A percentile compares a stretch with the other conserved stretches of the same genome.
phyloP scores from a whole-genome alignment of 2,329 filamentous ascomycete genomes.

The Fusarium multiceps region DNA sequence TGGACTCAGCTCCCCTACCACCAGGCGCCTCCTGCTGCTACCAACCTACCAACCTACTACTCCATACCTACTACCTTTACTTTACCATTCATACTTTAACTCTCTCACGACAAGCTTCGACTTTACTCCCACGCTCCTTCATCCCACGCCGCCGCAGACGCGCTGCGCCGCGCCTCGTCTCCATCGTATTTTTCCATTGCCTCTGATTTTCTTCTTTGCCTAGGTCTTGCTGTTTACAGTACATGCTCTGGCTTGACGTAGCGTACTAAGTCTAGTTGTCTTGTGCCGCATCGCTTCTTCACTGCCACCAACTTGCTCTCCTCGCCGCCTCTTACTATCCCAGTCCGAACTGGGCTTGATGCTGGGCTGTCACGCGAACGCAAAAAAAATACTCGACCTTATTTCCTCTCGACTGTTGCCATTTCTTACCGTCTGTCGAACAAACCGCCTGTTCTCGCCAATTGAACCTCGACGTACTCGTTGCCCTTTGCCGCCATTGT shows the following conservation, averaged over 20 bases:
- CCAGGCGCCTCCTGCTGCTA: slow-evolving; percentile 42
- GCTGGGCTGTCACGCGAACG: slow-evolving; percentile 48
- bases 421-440: slow-evolving; percentile 33
- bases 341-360: slow-evolving; percentile 40
- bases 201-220: slow-evolving; percentile 34
- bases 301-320: slow-evolving; percentile 44
- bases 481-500: slow-evolving; percentile 23
- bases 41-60: slow-evolving; percentile 15
- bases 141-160: slow-evolving; percentile 39
- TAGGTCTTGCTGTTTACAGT: slow-evolving; percentile 35
- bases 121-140: slow-evolving; percentile 48
- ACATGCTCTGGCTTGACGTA: slow-evolving; percentile 42
- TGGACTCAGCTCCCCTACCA: slow-evolving; percentile 43
- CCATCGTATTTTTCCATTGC: slow-evolving; percentile 33
- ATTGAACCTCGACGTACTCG: slow-evolving; percentile 45
- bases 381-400: slow-evolving; percentile 32
- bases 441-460: slow-evolving; percentile 34
- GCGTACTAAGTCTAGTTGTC: slow-evolving; percentile 37
- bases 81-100: slow-evolving; percentile 24
- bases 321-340: slow-evolving; percentile 34
- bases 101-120: slow-evolving; percentile 47
- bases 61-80: slow-evolving; percentile 39
- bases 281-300: slow-evolving; percentile 46
- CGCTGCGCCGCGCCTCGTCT: slow-evolving; percentile 44
- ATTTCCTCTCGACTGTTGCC: slow-evolving; percentile 27